These are phyloP conservation scores for Aspergillus thermomutatus DNA, from an alignment of 2,329 filamentous ascomycete species.

Conservation along the genomic window DNA sequence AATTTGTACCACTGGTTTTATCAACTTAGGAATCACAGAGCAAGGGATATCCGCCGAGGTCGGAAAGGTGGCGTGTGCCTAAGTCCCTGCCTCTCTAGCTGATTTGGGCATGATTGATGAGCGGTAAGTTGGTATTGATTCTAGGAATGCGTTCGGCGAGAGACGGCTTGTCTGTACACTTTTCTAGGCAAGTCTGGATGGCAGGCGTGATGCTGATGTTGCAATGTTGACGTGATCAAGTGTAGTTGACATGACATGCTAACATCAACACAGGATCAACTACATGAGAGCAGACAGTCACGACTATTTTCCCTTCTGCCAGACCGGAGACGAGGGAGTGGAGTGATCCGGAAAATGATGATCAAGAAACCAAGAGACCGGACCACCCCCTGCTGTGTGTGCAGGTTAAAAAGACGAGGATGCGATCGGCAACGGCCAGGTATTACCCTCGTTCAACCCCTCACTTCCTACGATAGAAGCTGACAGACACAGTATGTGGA, in stretches of 20 bases:
- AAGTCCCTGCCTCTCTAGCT: not conserved
- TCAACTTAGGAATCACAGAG: not conserved
- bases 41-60: not conserved
- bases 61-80: not conserved
- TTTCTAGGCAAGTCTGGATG: not conserved
- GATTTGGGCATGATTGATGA: not conserved
- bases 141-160: not conserved
- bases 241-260: not conserved
- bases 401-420: not conserved
- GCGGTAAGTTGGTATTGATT: not conserved
- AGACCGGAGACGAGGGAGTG: not conserved
- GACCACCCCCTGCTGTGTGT: not conserved
- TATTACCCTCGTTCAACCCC: not conserved
- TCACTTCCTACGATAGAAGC: not conserved
- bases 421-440: constrained; percentile 2
- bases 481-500: constrained; percentile 5
- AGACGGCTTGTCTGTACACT: not conserved
- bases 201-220: not conserved
- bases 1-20: not conserved
- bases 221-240: not conserved
- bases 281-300: not conserved
- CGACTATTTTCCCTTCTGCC: not conserved
- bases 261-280: not conserved
- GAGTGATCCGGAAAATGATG: not conserved
- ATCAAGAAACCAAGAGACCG: not conserved